These are phyloP conservation scores for Penicillium verrucosum DNA, from an alignment of 2,329 filamentous ascomycete species.

Conservation along the genomic window DNA sequence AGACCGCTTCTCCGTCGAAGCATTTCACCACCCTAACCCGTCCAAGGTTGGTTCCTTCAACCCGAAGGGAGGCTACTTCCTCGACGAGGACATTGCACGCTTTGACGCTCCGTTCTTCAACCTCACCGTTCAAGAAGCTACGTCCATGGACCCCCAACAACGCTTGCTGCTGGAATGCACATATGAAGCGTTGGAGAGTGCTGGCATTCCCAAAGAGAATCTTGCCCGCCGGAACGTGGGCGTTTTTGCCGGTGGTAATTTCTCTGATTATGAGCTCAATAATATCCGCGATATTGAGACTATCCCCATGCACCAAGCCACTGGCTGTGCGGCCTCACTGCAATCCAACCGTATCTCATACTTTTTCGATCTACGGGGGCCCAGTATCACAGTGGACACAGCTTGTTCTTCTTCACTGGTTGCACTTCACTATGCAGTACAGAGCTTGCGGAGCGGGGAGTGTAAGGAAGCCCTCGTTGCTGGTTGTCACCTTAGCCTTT, in stretches of 20 bases:
- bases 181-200: conserved; percentile 30
- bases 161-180: conserved; percentile 25
- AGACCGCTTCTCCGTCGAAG: conserved; percentile 20
- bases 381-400: conserved; percentile 29
- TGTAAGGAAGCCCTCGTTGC: conserved; percentile 25
- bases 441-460: conserved; percentile 25
- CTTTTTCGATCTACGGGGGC: conserved; percentile 30
- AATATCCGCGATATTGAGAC: conserved; percentile 25
- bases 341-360: conserved; percentile 30
- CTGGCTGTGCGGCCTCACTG: conserved; percentile 21
- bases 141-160: conserved; percentile 27
- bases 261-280: conserved; percentile 25
- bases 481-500: conserved; percentile 26
- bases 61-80: conserved; percentile 25
- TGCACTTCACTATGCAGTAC: conserved; percentile 28
- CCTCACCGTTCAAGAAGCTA: conserved; percentile 24
- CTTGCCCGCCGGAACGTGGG: conserved; percentile 22
- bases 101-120: conserved; percentile 31
- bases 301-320: conserved; percentile 20
- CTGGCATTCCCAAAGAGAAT: conserved; percentile 28
- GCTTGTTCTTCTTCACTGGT: conserved; percentile 29
- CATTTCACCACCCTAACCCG: conserved; percentile 24
- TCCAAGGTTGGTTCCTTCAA: conserved; percentile 23
- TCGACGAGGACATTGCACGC: conserved; percentile 24
- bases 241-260: conserved; percentile 23